Evolutionary conservation across 73 alveolate genomes (phyloP).

Genomic region (Paramecium pentaurelia): DNA sequence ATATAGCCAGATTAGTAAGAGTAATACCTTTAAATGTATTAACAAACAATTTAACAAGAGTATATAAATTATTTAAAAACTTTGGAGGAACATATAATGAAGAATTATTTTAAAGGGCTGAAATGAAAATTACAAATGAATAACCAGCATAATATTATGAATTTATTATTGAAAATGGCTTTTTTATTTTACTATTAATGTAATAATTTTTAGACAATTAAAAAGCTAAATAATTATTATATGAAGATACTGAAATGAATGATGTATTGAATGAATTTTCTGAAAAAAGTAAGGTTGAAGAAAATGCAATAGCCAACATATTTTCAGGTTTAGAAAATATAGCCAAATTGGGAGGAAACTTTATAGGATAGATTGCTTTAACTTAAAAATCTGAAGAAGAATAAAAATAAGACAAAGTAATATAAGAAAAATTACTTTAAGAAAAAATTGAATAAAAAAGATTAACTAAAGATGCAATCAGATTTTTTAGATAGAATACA

Average conservation of each 20-base stretch:
- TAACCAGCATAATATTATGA: constrained; percentile 39
- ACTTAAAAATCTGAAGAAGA: constrained; percentile 36
- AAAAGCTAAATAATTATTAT: constrained; percentile 53
- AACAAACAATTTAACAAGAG: constrained; percentile 33
- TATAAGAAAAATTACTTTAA: neutral
- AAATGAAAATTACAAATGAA: neutral
- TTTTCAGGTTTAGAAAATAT: constrained; percentile 28
- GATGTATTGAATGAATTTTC: constrained; percentile 57
- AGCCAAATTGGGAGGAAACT: constrained; percentile 3
- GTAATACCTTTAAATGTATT: constrained; percentile 57
- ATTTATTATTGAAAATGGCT: constrained; percentile 64
- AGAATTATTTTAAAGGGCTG: constrained; percentile 29
- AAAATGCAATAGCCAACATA: neutral
- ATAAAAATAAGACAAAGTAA: neutral
- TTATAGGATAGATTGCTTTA: neutral
- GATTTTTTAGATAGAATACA: constrained; percentile 59
- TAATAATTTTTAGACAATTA: constrained; percentile 46
- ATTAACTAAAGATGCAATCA: constrained; percentile 43
- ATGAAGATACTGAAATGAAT: constrained; percentile 55
- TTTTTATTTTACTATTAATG: constrained; percentile 41
- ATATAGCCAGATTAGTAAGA: constrained; percentile 57
- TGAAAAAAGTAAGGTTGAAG: neutral
- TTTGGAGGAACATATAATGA: constrained; percentile 42
- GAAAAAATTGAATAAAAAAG: constrained; percentile 25
- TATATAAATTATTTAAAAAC: constrained; percentile 37